Base-by-base conservation (phyloP, 371 early-diverging fungal species). In the Lichtheimia ornata region DNA sequence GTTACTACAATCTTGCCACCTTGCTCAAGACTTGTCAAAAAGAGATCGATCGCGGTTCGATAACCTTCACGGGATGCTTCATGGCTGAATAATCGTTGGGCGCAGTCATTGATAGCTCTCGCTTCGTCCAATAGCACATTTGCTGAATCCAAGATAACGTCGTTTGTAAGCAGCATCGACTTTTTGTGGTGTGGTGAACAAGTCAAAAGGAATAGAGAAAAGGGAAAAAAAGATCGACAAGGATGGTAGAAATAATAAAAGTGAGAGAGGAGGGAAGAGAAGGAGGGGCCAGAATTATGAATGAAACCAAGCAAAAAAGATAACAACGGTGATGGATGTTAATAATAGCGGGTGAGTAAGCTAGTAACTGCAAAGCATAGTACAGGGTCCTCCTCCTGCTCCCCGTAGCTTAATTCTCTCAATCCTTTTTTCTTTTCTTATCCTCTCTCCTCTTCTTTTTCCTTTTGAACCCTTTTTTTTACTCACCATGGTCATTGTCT, bases 1-100 rank as follows among this genome's bases (percentile, higher is more conserved):
- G 88, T 83, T 6, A 88, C 78, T 0, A 88, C 76, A 15, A 87
- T 63, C 55, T 88, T 88, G 51, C 84, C 77, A 14, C 79, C 77
- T 2, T 59, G 49, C 18, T 77, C 73, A 17, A 78, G 61, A 4
- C 75, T 54, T 3, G 66, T 64, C 22, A 72, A 65, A 63, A 83
- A 66, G 27, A 71, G 61, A 42, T 73, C 69, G 20, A 80, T 69
- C 9, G 79, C 81, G 53, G 71, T 59, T 15, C 74, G 60, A 51
- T 70, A 83, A 14, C 79, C 82, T 40, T 76, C 60, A 20, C 63
- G 67, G 0, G 74, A 27, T 0, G 65, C 40, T 15, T 47, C 35
- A 24, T 68, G 61, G 12, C 20, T 40, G 15, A 70, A 59, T n/a
- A 81, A 44, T 56, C 82, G 61, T 13, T 67, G 42, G 0, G 82